phyloP scores from a whole-genome alignment of 768 basidiomycete species.

The Mrakia frigida region DNA sequence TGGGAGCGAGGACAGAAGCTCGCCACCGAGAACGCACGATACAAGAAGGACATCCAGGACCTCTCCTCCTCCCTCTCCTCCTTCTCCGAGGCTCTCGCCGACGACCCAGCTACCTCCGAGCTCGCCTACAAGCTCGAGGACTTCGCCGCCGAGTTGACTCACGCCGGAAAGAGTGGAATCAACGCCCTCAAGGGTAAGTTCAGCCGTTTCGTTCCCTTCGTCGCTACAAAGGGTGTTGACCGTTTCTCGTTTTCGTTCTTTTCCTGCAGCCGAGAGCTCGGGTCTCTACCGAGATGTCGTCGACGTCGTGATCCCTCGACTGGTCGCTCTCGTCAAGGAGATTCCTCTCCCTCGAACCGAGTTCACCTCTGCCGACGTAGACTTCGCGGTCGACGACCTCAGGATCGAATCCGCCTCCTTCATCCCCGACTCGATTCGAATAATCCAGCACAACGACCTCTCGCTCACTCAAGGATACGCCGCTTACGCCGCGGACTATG shows the following conservation, averaged over 20 bases:
- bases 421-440: conserved; percentile 46
- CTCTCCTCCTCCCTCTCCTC: conserved; percentile 44
- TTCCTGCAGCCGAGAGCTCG: conserved; percentile 39
- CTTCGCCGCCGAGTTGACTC: conserved; percentile 41
- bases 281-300: conserved; percentile 46
- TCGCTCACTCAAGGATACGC: conserved; percentile 47
- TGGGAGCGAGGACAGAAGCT: conserved; percentile 46
- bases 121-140: conserved; percentile 44
- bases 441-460: conserved; percentile 46
- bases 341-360: conserved; percentile 47
- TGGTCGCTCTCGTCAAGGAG: conserved; percentile 46
- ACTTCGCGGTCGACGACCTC: conserved; percentile 43
- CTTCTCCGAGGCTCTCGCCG: conserved; percentile 41
- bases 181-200: conserved; percentile 33
- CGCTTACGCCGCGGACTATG: conserved; percentile 44
- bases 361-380: conserved; percentile 44
- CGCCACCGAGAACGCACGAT: conserved; percentile 42
- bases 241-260: background rate
- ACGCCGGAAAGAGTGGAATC: conserved; percentile 44
- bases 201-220: background rate
- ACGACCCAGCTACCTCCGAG: conserved; percentile 43
- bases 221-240: background rate
- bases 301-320: conserved; percentile 45
- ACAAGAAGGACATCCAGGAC: conserved; percentile 41
- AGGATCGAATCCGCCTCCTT: conserved; percentile 46